phyloP scores from a whole-genome alignment of 2,329 filamentous ascomycete species.

The Dendryphion nanum region DNA sequence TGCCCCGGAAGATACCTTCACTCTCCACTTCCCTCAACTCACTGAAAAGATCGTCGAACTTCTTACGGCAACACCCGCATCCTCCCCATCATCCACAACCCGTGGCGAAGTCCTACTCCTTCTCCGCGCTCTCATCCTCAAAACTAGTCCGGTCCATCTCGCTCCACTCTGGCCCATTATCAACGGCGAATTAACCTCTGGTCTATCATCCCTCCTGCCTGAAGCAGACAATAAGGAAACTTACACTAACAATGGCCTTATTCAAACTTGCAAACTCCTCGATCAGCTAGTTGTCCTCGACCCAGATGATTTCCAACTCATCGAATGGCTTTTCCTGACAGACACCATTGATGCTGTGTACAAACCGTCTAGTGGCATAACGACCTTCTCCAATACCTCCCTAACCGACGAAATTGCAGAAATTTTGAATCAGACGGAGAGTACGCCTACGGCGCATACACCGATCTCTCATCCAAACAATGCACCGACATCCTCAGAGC shows the following conservation, averaged over 20 bases:
- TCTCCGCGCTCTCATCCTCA: conserved; percentile 76
- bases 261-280: conserved; percentile 92
- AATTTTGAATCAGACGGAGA: conserved; percentile 50
- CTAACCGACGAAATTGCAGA: conserved; percentile 84
- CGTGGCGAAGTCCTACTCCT: conserved; percentile 89
- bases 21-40: conserved; percentile 69
- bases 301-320: conserved; percentile 96
- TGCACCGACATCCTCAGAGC: conserved; percentile 9
- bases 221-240: conserved; percentile 68
- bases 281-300: conserved; percentile 83
- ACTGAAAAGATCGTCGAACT: conserved; percentile 86
- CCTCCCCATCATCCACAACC: conserved; percentile 87
- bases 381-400: conserved; percentile 62
- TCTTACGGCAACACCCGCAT: conserved; percentile 76
- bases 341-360: conserved; percentile 97
- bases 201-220: conserved; percentile 71
- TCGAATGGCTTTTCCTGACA: conserved; percentile 96
- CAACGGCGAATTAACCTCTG: conserved; percentile 79
- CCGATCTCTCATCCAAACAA: conserved; percentile 6
- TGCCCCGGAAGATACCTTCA: conserved; percentile 74
- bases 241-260: conserved; percentile 72
- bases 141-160: conserved; percentile 75
- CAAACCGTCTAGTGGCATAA: conserved; percentile 53
- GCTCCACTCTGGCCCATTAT: conserved; percentile 87
- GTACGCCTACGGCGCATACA: conserved; percentile 24